Base-by-base conservation (phyloP, 148 eudicot species). In the Persicaria tinctoria region DNA sequence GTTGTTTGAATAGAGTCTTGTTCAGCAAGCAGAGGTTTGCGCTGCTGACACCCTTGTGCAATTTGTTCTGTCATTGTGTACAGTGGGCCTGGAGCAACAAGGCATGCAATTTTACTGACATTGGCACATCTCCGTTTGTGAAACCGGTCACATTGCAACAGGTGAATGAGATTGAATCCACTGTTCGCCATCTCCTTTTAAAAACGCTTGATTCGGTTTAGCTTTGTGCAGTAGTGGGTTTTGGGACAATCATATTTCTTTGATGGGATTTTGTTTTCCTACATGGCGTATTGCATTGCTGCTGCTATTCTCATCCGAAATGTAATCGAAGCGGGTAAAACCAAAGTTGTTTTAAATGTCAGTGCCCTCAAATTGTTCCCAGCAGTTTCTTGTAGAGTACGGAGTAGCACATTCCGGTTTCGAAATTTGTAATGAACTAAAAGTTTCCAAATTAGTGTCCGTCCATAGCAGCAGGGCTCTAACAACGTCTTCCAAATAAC, bases 301-400 rank as follows among this genome's bases (percentile, higher is more conserved):
- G 70, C 17, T 66, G 70, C 70, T 4, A n/a, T 66, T 66, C 70
- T 66, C 70, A 41, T 66, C 70, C 41, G 41, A 44, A 27, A 41
- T 66, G 70, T 8, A 41, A 66, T 66, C n/a, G 17, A 66, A 66
- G 70, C 48, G 70, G 70, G 6, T 12, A 66, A 12, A 66, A 12
- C 18, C 48, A 66, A 6, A 41, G 70, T 41, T 64, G 70, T 41
- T 41, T 63, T 13, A 14, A 63, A 63, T 32, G n/a, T 63, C 6
- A 14, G 41, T 41, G 18, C 3, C 14, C 48, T 66, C 3, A 17
- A 13, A 13, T 44, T 11, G 44, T 66, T 66, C 16, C 3, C 17
- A 66, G 18, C 12, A 8, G 48, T 38, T 66, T 66, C 70, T 38
- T 66, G 70, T 66, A 44, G 13, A 66, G 70, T 32, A 32, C 41